Base-by-base conservation (phyloP, 2,329 filamentous ascomycete species). In the Sporothrix curviconia region DNA sequence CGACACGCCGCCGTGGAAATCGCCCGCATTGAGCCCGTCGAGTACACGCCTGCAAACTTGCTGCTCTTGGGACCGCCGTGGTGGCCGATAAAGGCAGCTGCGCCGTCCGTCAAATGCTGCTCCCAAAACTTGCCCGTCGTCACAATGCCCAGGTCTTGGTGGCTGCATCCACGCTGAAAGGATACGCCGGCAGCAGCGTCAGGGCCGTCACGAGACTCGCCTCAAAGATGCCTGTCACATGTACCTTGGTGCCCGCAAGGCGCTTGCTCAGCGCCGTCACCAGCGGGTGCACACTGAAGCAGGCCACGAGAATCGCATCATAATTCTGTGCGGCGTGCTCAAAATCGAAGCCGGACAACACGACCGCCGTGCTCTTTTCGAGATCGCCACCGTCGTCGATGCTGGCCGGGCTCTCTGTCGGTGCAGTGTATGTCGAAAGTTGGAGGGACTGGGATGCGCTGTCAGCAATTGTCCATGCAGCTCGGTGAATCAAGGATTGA, bases 121-220 rank as follows among this genome's bases (percentile, higher is more conserved):
- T 92, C 87, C 92, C 92, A 96, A 62, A 87, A 88, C 57, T 82
- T 82, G 0, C 91, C 92, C 0, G 92, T 96, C 5, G 87, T 92
- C 5, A 97, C 86, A 61, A 97, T 94, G 2, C 91, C 92, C 94
- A 96, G 47, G 62, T 82, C 70, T 56, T 64, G 1, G 61, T 58
- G 1, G 63, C 60, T 2, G 60, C 60, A 30, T 30, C 32, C 1
- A 51, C n/a, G 1, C 3, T 14, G 8, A 30, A 39, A 3, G 64
- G 68, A 52, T 63, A 72, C 57, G 65, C 67, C 25, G 57, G 68
- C 42, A 78, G 72, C 24, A 79, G 70, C 1, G 85, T 80, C 9
- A 92, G 67, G 2, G 84, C 81, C 0, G 83, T 76, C 2, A 84
- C 74, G 14, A 96, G 77, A 65, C 86, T 90, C 1, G 90, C 87